phyloP scores from a whole-genome alignment of 2,329 filamentous ascomycete species.

The Arthroderma sp. region DNA sequence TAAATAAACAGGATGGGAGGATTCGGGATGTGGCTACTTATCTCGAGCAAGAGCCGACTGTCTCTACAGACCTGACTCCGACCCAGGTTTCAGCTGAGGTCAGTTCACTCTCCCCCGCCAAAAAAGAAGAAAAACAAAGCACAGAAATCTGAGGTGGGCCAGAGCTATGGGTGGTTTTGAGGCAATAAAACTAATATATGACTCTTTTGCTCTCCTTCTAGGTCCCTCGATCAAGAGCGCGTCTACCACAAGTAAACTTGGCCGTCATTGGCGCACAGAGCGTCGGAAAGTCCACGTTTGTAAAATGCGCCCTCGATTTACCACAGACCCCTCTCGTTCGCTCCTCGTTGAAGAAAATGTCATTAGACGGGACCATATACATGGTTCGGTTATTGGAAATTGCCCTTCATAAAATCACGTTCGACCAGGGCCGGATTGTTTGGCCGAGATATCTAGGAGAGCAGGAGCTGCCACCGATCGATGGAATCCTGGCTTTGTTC shows the following conservation, averaged over 20 bases:
- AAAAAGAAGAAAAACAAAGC: too few species aligned
- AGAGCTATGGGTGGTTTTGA: too few species aligned
- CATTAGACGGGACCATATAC: slow-evolving; percentile 42
- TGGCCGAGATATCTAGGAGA: slow-evolving; percentile 48
- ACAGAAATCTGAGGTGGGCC: too few species aligned
- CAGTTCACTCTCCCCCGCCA: too few species aligned
- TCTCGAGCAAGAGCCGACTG: too few species aligned
- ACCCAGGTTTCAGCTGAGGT: too few species aligned
- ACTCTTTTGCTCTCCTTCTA: not conserved
- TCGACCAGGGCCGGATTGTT: slow-evolving; percentile 33
- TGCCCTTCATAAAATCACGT: slow-evolving; percentile 37
- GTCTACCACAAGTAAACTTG: slow-evolving; percentile 43
- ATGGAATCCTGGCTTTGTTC: slow-evolving; percentile 76
- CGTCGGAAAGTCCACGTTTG: slow-evolving; percentile 48
- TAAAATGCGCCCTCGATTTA: slow-evolving; percentile 44
- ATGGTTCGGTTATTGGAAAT: slow-evolving; percentile 47
- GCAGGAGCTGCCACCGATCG: slow-evolving; percentile 58
- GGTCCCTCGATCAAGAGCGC: slow-evolving; percentile 16
- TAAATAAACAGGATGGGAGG: too few species aligned
- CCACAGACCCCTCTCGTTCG: slow-evolving; percentile 29
- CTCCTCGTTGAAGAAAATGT: slow-evolving; percentile 40
- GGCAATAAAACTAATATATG: too few species aligned
- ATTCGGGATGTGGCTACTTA: too few species aligned
- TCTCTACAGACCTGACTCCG: too few species aligned
- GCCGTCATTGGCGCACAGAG: slow-evolving; percentile 42